Conservation (phyloP, 2,329 filamentous ascomycete genomes). For the Xylariaceae sp. region DNA sequence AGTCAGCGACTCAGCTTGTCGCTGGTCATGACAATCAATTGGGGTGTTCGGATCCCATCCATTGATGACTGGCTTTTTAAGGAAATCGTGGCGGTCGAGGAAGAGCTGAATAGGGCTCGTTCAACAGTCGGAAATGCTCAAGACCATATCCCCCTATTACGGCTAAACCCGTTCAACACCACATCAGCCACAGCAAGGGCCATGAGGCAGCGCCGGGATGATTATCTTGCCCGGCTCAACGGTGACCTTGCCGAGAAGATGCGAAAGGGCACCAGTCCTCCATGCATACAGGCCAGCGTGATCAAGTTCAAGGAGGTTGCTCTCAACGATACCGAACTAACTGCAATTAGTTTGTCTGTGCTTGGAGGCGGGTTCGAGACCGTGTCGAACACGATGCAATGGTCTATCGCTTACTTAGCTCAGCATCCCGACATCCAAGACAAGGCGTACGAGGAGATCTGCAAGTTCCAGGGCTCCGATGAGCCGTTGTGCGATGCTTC, state of each 20-base stretch:
- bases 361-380: conserved; percentile 79
- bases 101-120: conserved; percentile 70
- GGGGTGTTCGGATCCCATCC: conserved; percentile 71
- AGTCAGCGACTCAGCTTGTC: conserved; percentile 74
- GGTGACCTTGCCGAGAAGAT: conserved; percentile 47
- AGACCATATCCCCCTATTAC: conserved; percentile 74
- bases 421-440: conserved; percentile 67
- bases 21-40: conserved; percentile 69
- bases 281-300: conserved; percentile 39
- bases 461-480: conserved; percentile 36
- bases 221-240: conserved; percentile 63
- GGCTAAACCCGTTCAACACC: conserved; percentile 48
- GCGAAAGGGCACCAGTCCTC: conserved; percentile 35
- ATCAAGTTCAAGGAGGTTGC: conserved; percentile 40
- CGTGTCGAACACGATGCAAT: conserved; percentile 73
- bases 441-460: conserved; percentile 65
- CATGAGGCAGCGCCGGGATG: conserved; percentile 65
- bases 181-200: conserved; percentile 51
- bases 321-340: conserved; percentile 59
- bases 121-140: conserved; percentile 81
- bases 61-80: conserved; percentile 62
- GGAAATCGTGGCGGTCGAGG: conserved; percentile 73
- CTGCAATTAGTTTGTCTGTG: conserved; percentile 78
- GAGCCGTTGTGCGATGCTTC: conserved; percentile 57
- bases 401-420: conserved; percentile 69